Evolutionary conservation across 768 basidiomycete genomes (phyloP).

Genomic region (Melanogaster broomeanus): DNA sequence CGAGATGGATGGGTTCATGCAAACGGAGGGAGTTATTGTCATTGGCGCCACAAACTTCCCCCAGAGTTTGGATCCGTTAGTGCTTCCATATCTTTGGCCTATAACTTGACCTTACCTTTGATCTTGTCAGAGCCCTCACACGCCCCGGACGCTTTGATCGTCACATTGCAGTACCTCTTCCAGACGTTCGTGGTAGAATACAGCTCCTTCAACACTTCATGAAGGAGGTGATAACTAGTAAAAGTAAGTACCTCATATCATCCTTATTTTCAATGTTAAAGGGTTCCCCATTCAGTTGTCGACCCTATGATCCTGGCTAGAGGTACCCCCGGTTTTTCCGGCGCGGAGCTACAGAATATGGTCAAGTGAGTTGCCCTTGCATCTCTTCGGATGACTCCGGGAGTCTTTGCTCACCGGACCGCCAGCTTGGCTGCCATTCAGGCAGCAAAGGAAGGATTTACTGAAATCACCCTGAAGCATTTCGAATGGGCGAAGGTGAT

Average conservation of each 20-base stretch:
- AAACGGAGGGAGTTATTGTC: conserved; percentile 91
- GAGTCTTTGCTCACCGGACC: not conserved
- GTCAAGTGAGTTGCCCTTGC: conserved; percentile 69
- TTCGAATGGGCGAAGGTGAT: conserved; percentile 97
- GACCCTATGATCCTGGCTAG: conserved; percentile 89
- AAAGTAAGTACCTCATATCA: conserved; percentile 51
- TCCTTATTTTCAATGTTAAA: too few species aligned
- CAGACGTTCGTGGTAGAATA: conserved; percentile 93
- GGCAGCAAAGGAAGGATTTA: conserved; percentile 82
- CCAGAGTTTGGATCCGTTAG: conserved; percentile 86
- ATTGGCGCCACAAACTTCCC: conserved; percentile 99
- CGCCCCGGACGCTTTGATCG: conserved; percentile 97
- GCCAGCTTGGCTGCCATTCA: conserved; percentile 88
- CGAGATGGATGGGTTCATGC: conserved; percentile 96
- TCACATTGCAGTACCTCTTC: conserved; percentile 87
- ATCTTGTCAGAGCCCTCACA: conserved; percentile 72
- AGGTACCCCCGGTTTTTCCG: conserved; percentile 95
- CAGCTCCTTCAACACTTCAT: conserved; percentile 94
- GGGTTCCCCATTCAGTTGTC: conserved; percentile 70
- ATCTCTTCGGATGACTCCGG: conserved; percentile 1
- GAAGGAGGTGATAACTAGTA: conserved; percentile 67
- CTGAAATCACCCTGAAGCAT: conserved; percentile 72
- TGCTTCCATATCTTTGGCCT: conserved; percentile 14
- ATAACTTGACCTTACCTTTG: conserved; percentile 10
- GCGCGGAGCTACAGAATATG: conserved; percentile 96